Evolutionary conservation across 495 filamentous ascomycete genomes (phyloP).

Genomic region (Choiromyces venosus): DNA sequence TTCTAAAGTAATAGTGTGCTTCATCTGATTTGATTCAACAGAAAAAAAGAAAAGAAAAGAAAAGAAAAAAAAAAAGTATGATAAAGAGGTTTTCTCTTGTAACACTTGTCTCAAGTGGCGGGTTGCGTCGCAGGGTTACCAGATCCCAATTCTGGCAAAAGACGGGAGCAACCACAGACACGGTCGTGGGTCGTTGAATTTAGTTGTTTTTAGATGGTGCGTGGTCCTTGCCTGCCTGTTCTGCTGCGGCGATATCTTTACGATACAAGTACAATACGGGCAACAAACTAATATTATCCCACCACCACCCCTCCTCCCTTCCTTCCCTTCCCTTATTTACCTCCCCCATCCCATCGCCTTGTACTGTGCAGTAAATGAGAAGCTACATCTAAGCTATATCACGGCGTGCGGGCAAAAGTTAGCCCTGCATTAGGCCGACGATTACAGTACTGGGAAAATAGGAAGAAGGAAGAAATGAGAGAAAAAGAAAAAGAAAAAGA

Average conservation of each 20-base stretch:
- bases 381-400: neutral
- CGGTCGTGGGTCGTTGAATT: slow-evolving; percentile 31
- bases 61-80: neutral
- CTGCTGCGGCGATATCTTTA: slow-evolving; percentile 24
- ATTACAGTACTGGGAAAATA: neutral
- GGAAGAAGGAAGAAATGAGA: neutral
- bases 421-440: neutral
- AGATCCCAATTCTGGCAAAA: slow-evolving; percentile 38
- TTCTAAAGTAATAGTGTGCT: neutral
- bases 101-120: neutral
- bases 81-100: neutral
- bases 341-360: neutral
- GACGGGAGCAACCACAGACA: slow-evolving; percentile 37
- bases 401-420: neutral
- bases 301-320: neutral
- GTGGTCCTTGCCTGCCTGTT: slow-evolving; percentile 19
- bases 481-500: neutral
- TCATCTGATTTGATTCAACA: neutral
- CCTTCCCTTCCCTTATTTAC: neutral
- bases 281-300: slow-evolving; percentile 1
- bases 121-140: slow-evolving; percentile 25
- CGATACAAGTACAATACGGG: slow-evolving; percentile 20
- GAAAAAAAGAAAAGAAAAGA: neutral
- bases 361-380: neutral
- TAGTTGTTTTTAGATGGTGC: slow-evolving; percentile 25